These are phyloP conservation scores for Dactylellina cionopaga DNA, from an alignment of 2,329 filamentous ascomycete genomes.

Conservation along the genomic window DNA sequence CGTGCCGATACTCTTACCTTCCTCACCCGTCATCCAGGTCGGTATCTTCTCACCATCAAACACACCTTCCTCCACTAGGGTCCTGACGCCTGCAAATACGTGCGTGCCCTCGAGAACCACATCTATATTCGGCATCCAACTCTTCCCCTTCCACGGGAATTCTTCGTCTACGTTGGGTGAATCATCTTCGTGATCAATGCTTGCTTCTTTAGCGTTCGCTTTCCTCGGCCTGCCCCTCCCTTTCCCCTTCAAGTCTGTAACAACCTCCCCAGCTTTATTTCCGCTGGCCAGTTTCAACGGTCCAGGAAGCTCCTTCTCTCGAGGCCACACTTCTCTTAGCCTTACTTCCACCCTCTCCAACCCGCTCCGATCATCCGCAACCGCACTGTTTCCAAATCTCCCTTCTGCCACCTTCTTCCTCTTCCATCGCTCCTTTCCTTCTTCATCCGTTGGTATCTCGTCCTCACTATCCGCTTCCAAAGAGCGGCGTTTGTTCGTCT, in stretches of 20 bases:
- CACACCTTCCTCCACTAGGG: conserved; percentile 78
- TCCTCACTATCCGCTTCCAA: conserved; percentile 60
- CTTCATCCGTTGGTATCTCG: conserved; percentile 53
- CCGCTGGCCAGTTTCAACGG: conserved; percentile 11
- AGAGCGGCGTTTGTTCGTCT: conserved; percentile 61
- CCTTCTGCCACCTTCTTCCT: conserved; percentile 72
- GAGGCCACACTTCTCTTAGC: conserved; percentile 69
- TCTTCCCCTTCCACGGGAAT: conserved; percentile 50
- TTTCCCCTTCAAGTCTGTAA: conserved; percentile 15
- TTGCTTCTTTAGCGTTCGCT: conserved; percentile 29
- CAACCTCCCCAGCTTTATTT: not conserved
- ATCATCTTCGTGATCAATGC: conserved; percentile 44
- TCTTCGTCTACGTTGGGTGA: conserved; percentile 56
- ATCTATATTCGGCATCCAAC: conserved; percentile 70
- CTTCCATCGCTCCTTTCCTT: conserved; percentile 62
- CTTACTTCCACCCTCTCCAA: conserved; percentile 71
- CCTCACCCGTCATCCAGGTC: conserved; percentile 90
- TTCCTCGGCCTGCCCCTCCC: conserved; percentile 36
- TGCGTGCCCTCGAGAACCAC: conserved; percentile 79
- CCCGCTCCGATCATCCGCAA: conserved; percentile 69
- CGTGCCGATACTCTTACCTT: conserved; percentile 77
- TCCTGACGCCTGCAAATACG: conserved; percentile 81
- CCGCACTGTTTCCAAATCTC: conserved; percentile 74
- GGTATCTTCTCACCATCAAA: conserved; percentile 83
- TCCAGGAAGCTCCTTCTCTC: conserved; percentile 21